Evolutionary conservation across 1,139 yeast genomes (phyloP).

Genomic region (Blastobotrys arbuscula): DNA sequence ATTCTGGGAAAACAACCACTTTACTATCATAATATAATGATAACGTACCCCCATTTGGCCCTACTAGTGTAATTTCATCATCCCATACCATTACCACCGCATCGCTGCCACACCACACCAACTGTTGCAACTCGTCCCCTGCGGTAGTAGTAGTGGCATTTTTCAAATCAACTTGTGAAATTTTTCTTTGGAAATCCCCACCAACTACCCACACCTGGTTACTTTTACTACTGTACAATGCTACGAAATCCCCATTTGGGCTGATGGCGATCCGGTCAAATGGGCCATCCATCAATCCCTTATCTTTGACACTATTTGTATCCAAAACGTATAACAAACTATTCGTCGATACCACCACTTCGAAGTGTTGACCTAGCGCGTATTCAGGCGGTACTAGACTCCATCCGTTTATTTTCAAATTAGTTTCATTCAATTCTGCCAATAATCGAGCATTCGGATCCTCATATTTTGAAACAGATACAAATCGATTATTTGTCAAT

Average conservation of each 20-base stretch:
- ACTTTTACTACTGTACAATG: constrained; percentile 43
- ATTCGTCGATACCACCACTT: constrained; percentile 30
- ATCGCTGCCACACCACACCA: constrained; percentile 85
- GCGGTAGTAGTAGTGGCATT: constrained; percentile 26
- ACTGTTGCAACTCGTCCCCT: constrained; percentile 35
- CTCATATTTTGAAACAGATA: constrained; percentile 31
- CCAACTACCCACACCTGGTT: constrained; percentile 52
- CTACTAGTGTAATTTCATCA: constrained; percentile 65
- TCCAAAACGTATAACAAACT: constrained; percentile 6
- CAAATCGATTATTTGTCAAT: constrained; percentile 33
- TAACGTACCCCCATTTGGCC: constrained; percentile 60
- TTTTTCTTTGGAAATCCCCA: constrained; percentile 44
- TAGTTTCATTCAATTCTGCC: constrained; percentile 16
- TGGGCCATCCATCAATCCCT: constrained; percentile 44
- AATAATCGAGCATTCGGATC: constrained; percentile 31
- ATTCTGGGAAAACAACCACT: constrained; percentile 44
- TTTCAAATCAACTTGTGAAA: constrained; percentile 41
- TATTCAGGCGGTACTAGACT: constrained; percentile 31
- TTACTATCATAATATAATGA: constrained; percentile 42
- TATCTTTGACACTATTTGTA: constrained; percentile 4
- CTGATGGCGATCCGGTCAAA: constrained; percentile 50
- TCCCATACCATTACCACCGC: constrained; percentile 56
- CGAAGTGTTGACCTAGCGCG: constrained; percentile 31
- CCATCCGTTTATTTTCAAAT: constrained; percentile 30
- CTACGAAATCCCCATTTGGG: constrained; percentile 56